These are phyloP conservation scores for Zygotorulaspora mrakii DNA, from an alignment of 1,139 yeast genomes.

Conservation along the genomic window DNA sequence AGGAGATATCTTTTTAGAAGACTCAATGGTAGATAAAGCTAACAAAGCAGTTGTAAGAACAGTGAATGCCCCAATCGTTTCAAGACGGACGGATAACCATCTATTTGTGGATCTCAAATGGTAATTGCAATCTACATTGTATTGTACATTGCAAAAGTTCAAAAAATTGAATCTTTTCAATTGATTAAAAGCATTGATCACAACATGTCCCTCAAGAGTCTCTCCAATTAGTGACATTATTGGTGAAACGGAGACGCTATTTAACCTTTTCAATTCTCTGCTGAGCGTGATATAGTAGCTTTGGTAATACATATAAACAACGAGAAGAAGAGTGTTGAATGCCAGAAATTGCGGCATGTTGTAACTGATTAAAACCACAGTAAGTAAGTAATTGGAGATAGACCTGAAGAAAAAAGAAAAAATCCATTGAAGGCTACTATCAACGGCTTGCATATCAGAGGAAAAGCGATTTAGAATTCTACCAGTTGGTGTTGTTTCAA, in stretches of 20 bases:
- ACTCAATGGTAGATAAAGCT: slow-evolving; percentile 50
- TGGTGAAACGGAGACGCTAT: slow-evolving; percentile 53
- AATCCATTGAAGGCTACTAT: slow-evolving; percentile 48
- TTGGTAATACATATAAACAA: slow-evolving; percentile 52
- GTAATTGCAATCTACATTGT: slow-evolving; percentile 57
- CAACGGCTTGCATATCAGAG: slow-evolving; percentile 64
- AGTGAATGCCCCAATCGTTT: slow-evolving; percentile 62
- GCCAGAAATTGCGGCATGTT: slow-evolving; percentile 51
- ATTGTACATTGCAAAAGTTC: slow-evolving; percentile 58
- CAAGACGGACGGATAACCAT: slow-evolving; percentile 71
- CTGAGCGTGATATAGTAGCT: slow-evolving; percentile 50
- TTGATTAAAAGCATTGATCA: slow-evolving; percentile 55
- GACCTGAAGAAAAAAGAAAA: slow-evolving; percentile 46
- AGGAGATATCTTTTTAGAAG: slow-evolving; percentile 50
- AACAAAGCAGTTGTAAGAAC: slow-evolving; percentile 57
- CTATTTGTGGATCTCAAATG: slow-evolving; percentile 57
- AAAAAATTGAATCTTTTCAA: slow-evolving; percentile 49
- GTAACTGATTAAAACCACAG: slow-evolving; percentile 48
- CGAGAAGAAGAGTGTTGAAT: slow-evolving; percentile 42
- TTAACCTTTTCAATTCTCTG: slow-evolving; percentile 54
- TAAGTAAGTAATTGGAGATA: slow-evolving; percentile 44
- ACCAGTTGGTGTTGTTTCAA: slow-evolving; percentile 80
- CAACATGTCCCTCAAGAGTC: slow-evolving; percentile 56
- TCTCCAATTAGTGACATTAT: slow-evolving; percentile 64
- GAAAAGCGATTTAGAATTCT: slow-evolving; percentile 68